Evolutionary conservation across 768 basidiomycete genomes (phyloP).

Genomic region (Holtermannia corniformis): DNA sequence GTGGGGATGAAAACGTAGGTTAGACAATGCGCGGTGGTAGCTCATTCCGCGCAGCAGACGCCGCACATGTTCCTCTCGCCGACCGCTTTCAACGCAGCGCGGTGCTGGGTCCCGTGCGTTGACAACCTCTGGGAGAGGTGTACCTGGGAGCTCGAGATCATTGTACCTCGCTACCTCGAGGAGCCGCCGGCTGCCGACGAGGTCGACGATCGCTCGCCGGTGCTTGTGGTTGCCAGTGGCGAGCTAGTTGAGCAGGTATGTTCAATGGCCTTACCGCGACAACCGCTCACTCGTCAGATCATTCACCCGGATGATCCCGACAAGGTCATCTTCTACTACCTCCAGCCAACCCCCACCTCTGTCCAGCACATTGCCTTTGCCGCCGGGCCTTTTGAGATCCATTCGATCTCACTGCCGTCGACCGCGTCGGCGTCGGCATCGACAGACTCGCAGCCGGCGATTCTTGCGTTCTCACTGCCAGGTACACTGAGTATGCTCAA

Average conservation of each 20-base stretch:
- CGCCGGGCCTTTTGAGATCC: conserved; percentile 82
- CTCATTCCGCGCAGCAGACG: conserved; percentile 53
- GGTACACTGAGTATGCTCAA: conserved; percentile 67
- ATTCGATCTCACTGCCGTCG: conserved; percentile 50
- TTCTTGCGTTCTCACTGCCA: conserved; percentile 87
- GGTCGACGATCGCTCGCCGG: conserved; percentile 50
- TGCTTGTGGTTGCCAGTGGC: conserved; percentile 85
- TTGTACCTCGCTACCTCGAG: conserved; percentile 55
- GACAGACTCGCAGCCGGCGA: conserved; percentile 40
- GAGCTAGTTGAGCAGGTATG: conserved; percentile 85
- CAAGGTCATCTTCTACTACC: conserved; percentile 90
- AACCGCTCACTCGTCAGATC: conserved; percentile 48
- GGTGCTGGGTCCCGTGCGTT: conserved; percentile 97
- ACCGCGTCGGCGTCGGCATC: conserved; percentile 45
- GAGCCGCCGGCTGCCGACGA: conserved; percentile 46
- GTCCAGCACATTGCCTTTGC: conserved; percentile 96
- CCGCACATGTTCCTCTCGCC: conserved; percentile 89
- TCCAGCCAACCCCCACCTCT: conserved; percentile 74
- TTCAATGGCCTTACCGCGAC: not conserved
- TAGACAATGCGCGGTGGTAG: not conserved
- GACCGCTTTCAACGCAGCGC: conserved; percentile 77
- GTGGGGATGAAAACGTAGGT: conserved; percentile 23
- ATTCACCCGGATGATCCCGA: conserved; percentile 86
- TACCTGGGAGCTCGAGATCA: conserved; percentile 96
- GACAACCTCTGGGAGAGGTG: conserved; percentile 93